phyloP scores from a whole-genome alignment of 371 early-diverging fungal species.

The Mucor piriformis region DNA sequence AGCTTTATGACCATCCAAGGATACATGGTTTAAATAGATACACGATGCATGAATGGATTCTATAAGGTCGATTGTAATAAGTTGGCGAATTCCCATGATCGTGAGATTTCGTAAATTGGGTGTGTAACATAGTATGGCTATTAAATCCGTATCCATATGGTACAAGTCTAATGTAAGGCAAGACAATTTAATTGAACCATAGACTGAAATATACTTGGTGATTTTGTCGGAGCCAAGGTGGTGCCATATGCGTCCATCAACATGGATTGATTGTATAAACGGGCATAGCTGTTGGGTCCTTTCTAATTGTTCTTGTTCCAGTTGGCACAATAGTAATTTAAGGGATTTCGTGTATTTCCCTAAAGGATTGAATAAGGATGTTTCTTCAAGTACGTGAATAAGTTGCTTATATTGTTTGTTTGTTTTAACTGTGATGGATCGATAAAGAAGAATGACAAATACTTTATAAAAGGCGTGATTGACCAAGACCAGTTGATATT shows the following conservation, averaged over 20 bases:
- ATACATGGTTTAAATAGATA: constrained; percentile 1
- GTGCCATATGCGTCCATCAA: constrained; percentile 22
- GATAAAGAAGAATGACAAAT: constrained; percentile 14
- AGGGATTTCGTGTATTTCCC: constrained; percentile 11
- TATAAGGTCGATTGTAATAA: constrained; percentile 4
- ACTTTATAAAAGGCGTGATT: constrained; percentile 2
- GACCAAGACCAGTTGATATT: constrained; percentile 4
- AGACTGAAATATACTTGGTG: constrained; percentile 6
- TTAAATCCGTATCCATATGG: background rate
- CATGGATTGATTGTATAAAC: constrained; percentile 11
- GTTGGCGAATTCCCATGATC: constrained; percentile 12
- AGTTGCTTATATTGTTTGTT: constrained; percentile 14
- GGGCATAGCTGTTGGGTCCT: constrained; percentile 7
- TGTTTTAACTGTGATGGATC: constrained; percentile 6
- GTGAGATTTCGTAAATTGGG: constrained; percentile 15
- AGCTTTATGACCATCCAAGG: constrained; percentile 8
- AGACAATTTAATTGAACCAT: constrained; percentile 10
- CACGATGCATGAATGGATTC: constrained; percentile 10
- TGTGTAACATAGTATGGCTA: constrained; percentile 10
- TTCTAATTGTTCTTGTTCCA: constrained; percentile 10
- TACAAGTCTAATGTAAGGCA: constrained; percentile 12
- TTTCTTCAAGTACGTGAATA: background rate
- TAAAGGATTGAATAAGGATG: background rate
- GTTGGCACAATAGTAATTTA: constrained; percentile 3
- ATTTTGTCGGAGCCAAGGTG: no score